Evolutionary conservation across 1,139 yeast genomes (phyloP), one percentile per base, ranked within the genome.

Genomic region (Yamadazyma aaseri): DNA sequence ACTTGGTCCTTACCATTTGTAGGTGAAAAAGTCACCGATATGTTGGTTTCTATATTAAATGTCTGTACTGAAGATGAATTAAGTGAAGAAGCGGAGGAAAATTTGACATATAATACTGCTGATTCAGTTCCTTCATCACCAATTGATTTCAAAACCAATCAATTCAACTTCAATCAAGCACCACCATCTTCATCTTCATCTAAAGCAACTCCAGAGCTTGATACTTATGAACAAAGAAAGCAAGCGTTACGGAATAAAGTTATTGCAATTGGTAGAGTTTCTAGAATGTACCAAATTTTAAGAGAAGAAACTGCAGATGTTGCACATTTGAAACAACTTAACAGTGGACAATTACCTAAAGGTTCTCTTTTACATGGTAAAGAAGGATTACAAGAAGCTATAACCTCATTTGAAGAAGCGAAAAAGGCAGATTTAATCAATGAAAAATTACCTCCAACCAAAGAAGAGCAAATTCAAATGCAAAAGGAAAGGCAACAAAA

Each of bases 1-100:
- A 85, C 96, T 5, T 92, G 98, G 98, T 86, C 96, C 3, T 68
- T 92, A 41, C 98, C 98, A 6, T 92, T 92, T 68, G 97, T 92
- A 25, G 97, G 97, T n/a, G 97, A 92, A 62, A 79, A 89, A 49
- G 83, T 90, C 39, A 86, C 96, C 12, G 97, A 92, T 55, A 90
- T 92, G 86, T 73, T 92, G 55, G 87, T 89, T 21, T 79, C 95
- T 2, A 86, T 92, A 31, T 73, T 92, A 55, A 90, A 90, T 59
- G 87, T 92, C 38, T 92, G 98, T 64, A 86, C 97, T 1, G 95
- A 89, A 53, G 97, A 92, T 54, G 98, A 92, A 59, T 71, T 92
- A 41, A 94, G 82, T 40, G 92, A 83, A 47, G 90, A 81, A 11
- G 73, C 81, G 0, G 73, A 75, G 17, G 54, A 73, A 28, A 64